Evolutionary conservation across 2,329 filamentous ascomycete species (phyloP).

Genomic region (Sporothrix euskadiensis): DNA sequence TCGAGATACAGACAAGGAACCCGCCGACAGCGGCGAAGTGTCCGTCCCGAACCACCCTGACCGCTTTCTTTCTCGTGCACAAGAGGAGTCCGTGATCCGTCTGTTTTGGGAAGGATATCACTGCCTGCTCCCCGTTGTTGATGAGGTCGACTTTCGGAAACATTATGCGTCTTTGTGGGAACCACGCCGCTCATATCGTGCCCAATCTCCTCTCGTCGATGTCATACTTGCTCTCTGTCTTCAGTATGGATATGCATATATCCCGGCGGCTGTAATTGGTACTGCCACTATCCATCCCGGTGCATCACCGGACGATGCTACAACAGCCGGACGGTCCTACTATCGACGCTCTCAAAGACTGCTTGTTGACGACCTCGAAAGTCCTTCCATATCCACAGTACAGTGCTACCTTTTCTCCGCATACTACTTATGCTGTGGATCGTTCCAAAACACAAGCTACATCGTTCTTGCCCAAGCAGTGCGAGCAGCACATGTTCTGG

Average conservation of each 20-base stretch:
- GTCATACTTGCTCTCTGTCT: constrained; percentile 55
- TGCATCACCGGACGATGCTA: constrained; percentile 38
- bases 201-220: constrained; percentile 52
- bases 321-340: constrained; percentile 48
- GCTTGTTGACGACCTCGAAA: constrained; percentile 48
- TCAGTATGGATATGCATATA: constrained; percentile 46
- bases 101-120: constrained; percentile 48
- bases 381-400: constrained; percentile 49
- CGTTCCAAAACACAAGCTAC: constrained; percentile 52
- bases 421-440: constrained; percentile 50
- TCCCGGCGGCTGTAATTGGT: constrained; percentile 28
- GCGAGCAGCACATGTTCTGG: constrained; percentile 50
- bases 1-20: background rate
- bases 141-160: constrained; percentile 43
- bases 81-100: constrained; percentile 46
- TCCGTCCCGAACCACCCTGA: background rate
- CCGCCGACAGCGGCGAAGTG: background rate
- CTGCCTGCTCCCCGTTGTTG: constrained; percentile 41
- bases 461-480: constrained; percentile 45
- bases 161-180: constrained; percentile 46
- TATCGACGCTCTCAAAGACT: constrained; percentile 50
- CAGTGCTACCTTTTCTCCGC: constrained; percentile 50
- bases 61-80: constrained; percentile 30
- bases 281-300: background rate
- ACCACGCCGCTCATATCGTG: constrained; percentile 37